Percentiles rank a stretch among this genome's conserved stretches.
Conservation (phyloP, 768 basidiomycete species). For the Mycena crocata region DNA sequence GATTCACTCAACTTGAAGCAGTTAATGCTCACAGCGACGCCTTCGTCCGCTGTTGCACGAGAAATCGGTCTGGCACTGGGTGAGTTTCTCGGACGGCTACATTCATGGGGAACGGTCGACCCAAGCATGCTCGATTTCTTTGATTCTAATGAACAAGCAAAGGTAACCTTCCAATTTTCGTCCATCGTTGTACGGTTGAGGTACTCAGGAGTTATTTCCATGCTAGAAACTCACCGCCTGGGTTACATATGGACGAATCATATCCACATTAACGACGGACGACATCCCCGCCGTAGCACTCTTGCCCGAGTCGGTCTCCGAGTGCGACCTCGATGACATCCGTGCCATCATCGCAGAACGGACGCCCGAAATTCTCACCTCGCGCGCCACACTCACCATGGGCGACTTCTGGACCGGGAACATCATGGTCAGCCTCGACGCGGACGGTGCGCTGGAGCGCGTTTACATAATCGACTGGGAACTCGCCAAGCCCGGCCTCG, state of each 20-base stretch:
- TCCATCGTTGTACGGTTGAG: background rate
- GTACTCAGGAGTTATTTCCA: background rate
- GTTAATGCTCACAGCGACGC: conserved; percentile 49
- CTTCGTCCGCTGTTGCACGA: conserved; percentile 44
- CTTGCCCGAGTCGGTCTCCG: conserved; percentile 50
- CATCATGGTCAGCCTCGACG: conserved; percentile 56
- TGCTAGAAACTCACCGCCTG: conserved; percentile 39
- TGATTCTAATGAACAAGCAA: conserved; percentile 49
- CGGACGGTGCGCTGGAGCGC: conserved; percentile 49
- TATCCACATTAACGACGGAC: conserved; percentile 45
- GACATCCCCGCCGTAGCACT: conserved; percentile 47
- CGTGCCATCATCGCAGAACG: conserved; percentile 42
- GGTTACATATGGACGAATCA: conserved; percentile 58
- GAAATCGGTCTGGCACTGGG: conserved; percentile 67
- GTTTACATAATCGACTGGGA: conserved; percentile 77
- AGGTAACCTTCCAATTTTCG: conserved; percentile 38
- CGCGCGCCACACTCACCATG: conserved; percentile 44
- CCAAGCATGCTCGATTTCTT: conserved; percentile 48
- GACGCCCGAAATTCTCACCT: conserved; percentile 42
- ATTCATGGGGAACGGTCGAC: conserved; percentile 55
- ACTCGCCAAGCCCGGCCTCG: conserved; percentile 63
- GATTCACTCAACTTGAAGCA: conserved; percentile 52
- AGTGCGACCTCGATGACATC: conserved; percentile 47
- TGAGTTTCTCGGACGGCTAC: conserved; percentile 64
- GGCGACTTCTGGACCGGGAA: conserved; percentile 86